Evolutionary conservation across 1,284 basidiomycete species (phyloP).

Genomic region (Heterobasidion annosum): DNA sequence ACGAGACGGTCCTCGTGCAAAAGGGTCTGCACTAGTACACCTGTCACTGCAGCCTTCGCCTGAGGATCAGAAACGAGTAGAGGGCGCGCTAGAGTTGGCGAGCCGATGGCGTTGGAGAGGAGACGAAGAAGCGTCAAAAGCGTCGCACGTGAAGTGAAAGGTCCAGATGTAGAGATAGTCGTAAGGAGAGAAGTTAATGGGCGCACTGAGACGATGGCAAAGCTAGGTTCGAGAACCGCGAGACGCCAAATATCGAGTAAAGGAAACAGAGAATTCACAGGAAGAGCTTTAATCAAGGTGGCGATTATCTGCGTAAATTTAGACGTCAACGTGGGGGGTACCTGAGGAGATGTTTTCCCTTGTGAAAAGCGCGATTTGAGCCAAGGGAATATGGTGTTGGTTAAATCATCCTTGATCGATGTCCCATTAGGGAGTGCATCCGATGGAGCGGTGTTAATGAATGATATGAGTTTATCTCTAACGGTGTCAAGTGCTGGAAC

Average conservation of each 20-base stretch:
- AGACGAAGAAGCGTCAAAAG: conserved; percentile 68
- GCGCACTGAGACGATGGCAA: conserved; percentile 27
- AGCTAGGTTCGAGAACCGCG: conserved; percentile 49
- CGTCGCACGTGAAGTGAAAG: conserved; percentile 25
- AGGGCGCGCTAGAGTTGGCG: conserved; percentile 38
- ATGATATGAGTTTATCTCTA: conserved; percentile 52
- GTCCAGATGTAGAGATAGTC: conserved; percentile 17
- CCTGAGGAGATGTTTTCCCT: conserved; percentile 12
- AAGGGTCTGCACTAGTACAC: conserved; percentile 42
- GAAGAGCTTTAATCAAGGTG: conserved; percentile 37
- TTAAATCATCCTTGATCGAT: conserved; percentile 41
- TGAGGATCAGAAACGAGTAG: conserved; percentile 29
- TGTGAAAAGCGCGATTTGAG: conserved; percentile 47
- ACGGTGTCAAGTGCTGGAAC: conserved; percentile 63
- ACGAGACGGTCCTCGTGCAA: conserved; percentile 43
- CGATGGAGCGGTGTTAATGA: conserved; percentile 39
- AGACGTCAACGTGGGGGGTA: conserved; percentile 18
- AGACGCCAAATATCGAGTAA: conserved; percentile 81
- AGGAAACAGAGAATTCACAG: conserved; percentile 64
- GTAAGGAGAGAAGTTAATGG: conserved; percentile 35
- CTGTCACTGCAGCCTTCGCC: conserved; percentile 14
- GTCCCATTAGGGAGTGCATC: conserved; percentile 22
- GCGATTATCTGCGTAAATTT: conserved; percentile 39
- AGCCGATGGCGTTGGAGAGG: conserved; percentile 66
- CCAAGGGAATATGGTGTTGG: conserved; percentile 47